Conservation (phyloP, 1,284 basidiomycete genomes). For the Sutorius eximius region DNA sequence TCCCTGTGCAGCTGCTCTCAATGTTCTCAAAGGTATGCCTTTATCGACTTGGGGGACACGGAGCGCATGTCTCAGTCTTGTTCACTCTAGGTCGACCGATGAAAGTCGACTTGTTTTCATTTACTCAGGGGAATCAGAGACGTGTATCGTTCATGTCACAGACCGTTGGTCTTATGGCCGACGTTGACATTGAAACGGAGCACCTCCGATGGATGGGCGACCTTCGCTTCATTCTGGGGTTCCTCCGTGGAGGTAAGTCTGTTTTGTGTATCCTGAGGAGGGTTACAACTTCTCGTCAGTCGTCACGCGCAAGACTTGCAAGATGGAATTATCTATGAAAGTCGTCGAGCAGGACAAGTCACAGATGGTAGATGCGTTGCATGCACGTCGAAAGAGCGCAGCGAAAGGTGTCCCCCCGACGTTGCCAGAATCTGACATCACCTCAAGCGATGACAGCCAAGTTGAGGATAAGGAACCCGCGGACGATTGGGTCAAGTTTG, state of each 20-base stretch:
- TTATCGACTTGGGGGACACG: not conserved
- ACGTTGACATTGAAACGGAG: constrained; percentile 87
- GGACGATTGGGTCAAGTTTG: constrained; percentile 67
- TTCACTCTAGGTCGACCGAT: constrained; percentile 60
- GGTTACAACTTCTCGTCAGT: constrained; percentile 42
- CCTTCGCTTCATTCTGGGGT: constrained; percentile 83
- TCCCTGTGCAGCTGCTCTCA: constrained; percentile 73
- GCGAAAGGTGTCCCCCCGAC: constrained; percentile 31
- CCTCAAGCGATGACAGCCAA: constrained; percentile 21
- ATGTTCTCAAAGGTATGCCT: constrained; percentile 80
- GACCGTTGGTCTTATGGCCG: constrained; percentile 89
- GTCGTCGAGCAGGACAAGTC: constrained; percentile 70
- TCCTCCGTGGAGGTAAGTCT: constrained; percentile 65
- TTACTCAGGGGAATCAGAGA: constrained; percentile 68
- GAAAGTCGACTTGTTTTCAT: constrained; percentile 79
- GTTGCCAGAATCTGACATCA: constrained; percentile 13
- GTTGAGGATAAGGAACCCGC: constrained; percentile 35
- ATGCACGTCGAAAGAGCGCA: constrained; percentile 34
- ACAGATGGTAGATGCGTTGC: constrained; percentile 58
- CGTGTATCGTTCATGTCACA: constrained; percentile 89
- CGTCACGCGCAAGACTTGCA: constrained; percentile 63
- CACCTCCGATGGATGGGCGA: constrained; percentile 93
- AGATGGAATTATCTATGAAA: constrained; percentile 72
- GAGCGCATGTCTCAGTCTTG: constrained; percentile 1
- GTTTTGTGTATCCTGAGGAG: not conserved